phyloP scores from a whole-genome alignment of 331 rosid genomes.

The Dryas integrifolia region DNA sequence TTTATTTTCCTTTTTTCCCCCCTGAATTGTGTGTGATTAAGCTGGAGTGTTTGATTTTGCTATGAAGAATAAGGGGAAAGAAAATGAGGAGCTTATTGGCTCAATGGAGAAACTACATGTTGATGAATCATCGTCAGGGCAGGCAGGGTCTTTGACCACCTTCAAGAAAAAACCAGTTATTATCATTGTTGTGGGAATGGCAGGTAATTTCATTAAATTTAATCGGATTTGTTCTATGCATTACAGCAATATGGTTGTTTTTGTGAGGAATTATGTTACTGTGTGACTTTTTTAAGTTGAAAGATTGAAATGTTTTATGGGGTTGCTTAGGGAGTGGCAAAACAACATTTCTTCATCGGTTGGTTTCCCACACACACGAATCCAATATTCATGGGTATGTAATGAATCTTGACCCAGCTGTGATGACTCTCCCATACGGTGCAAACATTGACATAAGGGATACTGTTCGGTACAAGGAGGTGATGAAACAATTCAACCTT shows the following conservation, averaged over 20 bases:
- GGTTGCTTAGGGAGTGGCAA: constrained; percentile 78
- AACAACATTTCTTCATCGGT: constrained; percentile 76
- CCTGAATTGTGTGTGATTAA: constrained; percentile 5
- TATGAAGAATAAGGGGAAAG: constrained; percentile 46
- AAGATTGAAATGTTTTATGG: not conserved
- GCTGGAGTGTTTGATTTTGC: constrained; percentile 13
- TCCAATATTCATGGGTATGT: constrained; percentile 66
- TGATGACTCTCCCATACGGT: constrained; percentile 76
- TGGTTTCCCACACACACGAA: constrained; percentile 67
- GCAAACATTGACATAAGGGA: constrained; percentile 91
- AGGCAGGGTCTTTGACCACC: constrained; percentile 33
- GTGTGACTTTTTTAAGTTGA: not conserved
- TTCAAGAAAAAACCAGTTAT: constrained; percentile 81
- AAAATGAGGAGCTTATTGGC: constrained; percentile 51
- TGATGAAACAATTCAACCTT: constrained; percentile 95
- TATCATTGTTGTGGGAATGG: constrained; percentile 89
- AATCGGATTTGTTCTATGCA: not conserved
- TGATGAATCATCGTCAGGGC: constrained; percentile 59
- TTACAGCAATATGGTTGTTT: not conserved
- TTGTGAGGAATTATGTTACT: not conserved
- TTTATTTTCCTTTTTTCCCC: not conserved
- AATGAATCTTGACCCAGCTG: constrained; percentile 91
- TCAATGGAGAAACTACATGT: constrained; percentile 57
- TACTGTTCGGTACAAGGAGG: constrained; percentile 89
- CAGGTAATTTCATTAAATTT: constrained; percentile 44